phyloP scores from a whole-genome alignment of 176 grass and related monocot species.

The Saccharum spontaneum region DNA sequence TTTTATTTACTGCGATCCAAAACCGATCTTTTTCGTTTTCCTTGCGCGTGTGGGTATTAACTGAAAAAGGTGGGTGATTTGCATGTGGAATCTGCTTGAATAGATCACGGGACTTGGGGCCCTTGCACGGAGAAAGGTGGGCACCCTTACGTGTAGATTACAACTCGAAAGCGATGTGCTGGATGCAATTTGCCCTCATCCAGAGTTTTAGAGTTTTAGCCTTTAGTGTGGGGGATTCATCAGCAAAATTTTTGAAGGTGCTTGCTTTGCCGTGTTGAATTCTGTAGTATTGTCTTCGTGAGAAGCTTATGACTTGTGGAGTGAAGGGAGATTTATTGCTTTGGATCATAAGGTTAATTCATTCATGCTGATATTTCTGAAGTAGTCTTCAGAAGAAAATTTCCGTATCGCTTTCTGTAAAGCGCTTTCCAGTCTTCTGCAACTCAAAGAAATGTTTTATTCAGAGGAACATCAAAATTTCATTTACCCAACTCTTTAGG shows the following conservation, averaged over 20 bases:
- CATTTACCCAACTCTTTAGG: background rate
- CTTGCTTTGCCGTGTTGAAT: slow-evolving; percentile 29
- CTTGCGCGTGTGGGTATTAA: background rate
- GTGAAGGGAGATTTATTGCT: background rate
- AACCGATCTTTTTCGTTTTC: background rate
- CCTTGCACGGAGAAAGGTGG: background rate
- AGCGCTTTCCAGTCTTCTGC: background rate
- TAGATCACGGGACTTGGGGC: slow-evolving; percentile 16
- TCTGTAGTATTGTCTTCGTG: background rate
- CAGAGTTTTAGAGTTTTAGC: slow-evolving; percentile 13
- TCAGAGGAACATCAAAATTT: background rate
- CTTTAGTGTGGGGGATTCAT: slow-evolving; percentile 20
- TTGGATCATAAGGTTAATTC: background rate
- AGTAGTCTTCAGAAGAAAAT: slow-evolving; percentile 12
- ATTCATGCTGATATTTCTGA: background rate
- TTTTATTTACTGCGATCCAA: background rate
- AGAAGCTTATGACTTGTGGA: background rate
- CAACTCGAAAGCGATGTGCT: slow-evolving; percentile 35
- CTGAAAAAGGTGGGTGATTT: slow-evolving; percentile 6
- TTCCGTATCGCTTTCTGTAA: slow-evolving; percentile 23
- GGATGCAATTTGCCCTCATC: slow-evolving; percentile 37
- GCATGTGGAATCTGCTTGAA: slow-evolving; percentile 2
- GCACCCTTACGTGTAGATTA: slow-evolving; percentile 30
- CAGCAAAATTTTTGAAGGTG: background rate
- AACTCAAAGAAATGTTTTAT: background rate